Percentiles rank a stretch among this genome's conserved stretches.
phyloP scores from a whole-genome alignment of 208 protist genomes.

The Naegleria lovaniensis region DNA sequence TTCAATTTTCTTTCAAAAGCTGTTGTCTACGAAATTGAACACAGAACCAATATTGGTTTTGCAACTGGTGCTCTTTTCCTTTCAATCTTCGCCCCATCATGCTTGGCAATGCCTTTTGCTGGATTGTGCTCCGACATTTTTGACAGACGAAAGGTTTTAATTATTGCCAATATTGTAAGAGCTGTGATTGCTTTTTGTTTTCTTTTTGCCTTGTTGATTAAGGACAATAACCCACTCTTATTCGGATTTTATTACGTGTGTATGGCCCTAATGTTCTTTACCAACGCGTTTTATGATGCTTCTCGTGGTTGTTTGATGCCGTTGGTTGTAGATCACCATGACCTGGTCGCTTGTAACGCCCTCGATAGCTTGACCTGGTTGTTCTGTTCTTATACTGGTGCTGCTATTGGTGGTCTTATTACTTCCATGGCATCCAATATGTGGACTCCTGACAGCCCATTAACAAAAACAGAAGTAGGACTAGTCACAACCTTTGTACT shows the following conservation, averaged over 20 bases:
- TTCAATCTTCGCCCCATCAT: background rate
- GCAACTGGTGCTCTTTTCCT: background rate
- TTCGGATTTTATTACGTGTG: background rate
- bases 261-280: background rate
- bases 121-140: background rate
- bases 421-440: background rate
- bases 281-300: conserved; percentile 8
- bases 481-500: background rate
- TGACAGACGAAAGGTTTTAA: conserved; percentile 9
- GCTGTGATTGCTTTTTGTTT: background rate
- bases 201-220: background rate
- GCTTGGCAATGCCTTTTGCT: background rate
- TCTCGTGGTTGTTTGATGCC: background rate
- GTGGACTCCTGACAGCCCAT: background rate
- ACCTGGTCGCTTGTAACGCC: background rate
- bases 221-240: background rate
- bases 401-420: background rate
- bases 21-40: background rate
- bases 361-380: conserved; percentile 19
- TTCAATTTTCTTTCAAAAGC: background rate
- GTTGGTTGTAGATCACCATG: background rate
- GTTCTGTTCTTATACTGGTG: background rate
- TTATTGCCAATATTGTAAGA: background rate
- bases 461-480: background rate
- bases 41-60: background rate